Conservation (phyloP, 176 grass and related monocot genomes). For the Bolboschoenus planiculmis region DNA sequence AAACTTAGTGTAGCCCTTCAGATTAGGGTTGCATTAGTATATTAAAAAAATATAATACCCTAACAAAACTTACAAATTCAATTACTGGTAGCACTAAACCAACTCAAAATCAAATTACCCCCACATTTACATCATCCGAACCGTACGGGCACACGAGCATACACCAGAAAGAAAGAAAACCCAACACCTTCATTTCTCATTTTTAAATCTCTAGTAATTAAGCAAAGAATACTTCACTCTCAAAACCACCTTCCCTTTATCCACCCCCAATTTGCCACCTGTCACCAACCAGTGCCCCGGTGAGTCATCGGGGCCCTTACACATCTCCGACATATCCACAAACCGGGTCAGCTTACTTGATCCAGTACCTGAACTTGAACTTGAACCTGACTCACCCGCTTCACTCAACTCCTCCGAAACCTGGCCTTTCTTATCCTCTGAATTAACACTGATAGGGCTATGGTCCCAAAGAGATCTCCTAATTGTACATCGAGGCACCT, state of each 20-base stretch:
- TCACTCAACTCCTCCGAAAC: not conserved
- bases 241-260: slow-evolving; percentile 54
- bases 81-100: slow-evolving; percentile 5
- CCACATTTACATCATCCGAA: not conserved
- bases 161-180: not conserved
- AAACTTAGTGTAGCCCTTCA: not conserved
- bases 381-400: slow-evolving; percentile 18
- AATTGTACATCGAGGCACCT: slow-evolving; percentile 50
- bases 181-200: not conserved
- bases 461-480: slow-evolving; percentile 64
- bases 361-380: slow-evolving; percentile 9
- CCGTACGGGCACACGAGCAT: not conserved
- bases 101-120: not conserved
- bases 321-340: slow-evolving; percentile 59
- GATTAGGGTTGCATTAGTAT: not conserved
- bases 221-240: slow-evolving; percentile 58
- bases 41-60: slow-evolving; percentile 2
- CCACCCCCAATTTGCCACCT: slow-evolving; percentile 41
- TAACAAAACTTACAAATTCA: slow-evolving; percentile 2
- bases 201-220: slow-evolving; percentile 35
- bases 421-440: slow-evolving; percentile 10
- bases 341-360: slow-evolving; percentile 28
- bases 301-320: slow-evolving; percentile 47
- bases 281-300: slow-evolving; percentile 69
- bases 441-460: slow-evolving; percentile 15